Base-by-base conservation (phyloP, 805 yeast genomes). In the Wickerhamomyces bovis region DNA sequence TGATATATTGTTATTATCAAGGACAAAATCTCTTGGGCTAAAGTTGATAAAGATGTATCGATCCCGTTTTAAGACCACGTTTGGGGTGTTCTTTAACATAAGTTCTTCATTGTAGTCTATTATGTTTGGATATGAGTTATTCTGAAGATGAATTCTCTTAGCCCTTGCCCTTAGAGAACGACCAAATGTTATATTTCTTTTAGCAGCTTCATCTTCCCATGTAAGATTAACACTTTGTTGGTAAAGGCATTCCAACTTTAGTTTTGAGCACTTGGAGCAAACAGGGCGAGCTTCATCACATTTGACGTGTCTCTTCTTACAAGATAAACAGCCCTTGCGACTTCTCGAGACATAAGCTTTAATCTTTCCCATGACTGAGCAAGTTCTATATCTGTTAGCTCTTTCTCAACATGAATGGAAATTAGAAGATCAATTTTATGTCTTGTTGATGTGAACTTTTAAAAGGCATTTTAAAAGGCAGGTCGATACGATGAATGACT, bases 221-320 rank as follows among this genome's bases (percentile, higher is more conserved):
- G 55, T 51, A 7, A 61, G 49, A 9, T 33, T 51, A 23, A 54
- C 19, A 15, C 18, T 31, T 6, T 51, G 54, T 39, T 57, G 64
- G 28, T 45, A 55, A 8, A 45, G 42, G 16, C 58, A 55, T 16
- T 47, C 41, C 63, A 62, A 39, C 1, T 51, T 46, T 28, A 62
- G 46, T 39, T 64, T 53, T 7, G 15, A 19, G 46, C 73, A 69
- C 16, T 61, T 56, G 5, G 15, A 19, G 45, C 73, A 70, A 8
- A 35, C 44, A 2, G 73, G 73, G 16, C 61, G 67, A 1, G 53
- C 41, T 51, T 69, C 65, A 41, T 64, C 67, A 50, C 81, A 76
- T 56, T 76, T 76, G 50, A 76, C 78, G 41, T 77, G 62, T 42
- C 81, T 62, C 45, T 64, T 63, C 55, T 75, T 75, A 60, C 80